Evolutionary conservation across 202 grass and related monocot species (phyloP).

Genomic region (Zizania palustris): DNA sequence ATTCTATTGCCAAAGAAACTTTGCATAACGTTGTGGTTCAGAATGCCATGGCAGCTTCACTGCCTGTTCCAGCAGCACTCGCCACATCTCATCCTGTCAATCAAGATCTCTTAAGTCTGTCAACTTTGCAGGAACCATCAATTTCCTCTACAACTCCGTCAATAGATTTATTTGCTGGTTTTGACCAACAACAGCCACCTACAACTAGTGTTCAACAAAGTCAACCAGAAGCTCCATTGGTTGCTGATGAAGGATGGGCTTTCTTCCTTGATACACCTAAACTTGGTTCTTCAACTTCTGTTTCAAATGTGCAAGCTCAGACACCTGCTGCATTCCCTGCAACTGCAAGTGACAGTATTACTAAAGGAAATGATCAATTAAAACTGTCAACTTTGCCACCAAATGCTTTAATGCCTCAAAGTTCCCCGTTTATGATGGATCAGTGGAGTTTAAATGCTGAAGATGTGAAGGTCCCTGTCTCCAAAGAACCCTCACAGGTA

Average conservation of each 20-base stretch:
- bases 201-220: slow-evolving; percentile 49
- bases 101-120: slow-evolving; percentile 50
- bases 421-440: slow-evolving; percentile 33
- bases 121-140: slow-evolving; percentile 33
- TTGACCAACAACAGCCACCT: slow-evolving; percentile 56
- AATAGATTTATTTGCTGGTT: slow-evolving; percentile 61
- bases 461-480: slow-evolving; percentile 41
- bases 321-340: slow-evolving; percentile 32
- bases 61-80: slow-evolving; percentile 34
- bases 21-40: slow-evolving; percentile 44
- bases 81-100: slow-evolving; percentile 40
- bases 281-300: slow-evolving; percentile 35
- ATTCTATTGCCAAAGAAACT: slow-evolving; percentile 47
- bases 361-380: slow-evolving; percentile 49
- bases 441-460: slow-evolving; percentile 52
- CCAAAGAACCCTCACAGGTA: slow-evolving; percentile 54
- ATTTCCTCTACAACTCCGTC: neutral
- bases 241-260: slow-evolving; percentile 84
- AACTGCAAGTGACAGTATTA: slow-evolving; percentile 38
- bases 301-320: slow-evolving; percentile 47
- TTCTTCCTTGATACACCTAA: slow-evolving; percentile 72
- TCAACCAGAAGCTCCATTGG: slow-evolving; percentile 41
- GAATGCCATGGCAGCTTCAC: slow-evolving; percentile 36
- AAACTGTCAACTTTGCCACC: slow-evolving; percentile 40
- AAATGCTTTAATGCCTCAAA: slow-evolving; percentile 45